Conservation (phyloP, 2,329 filamentous ascomycete species). For the Sphaceloma murrayae region DNA sequence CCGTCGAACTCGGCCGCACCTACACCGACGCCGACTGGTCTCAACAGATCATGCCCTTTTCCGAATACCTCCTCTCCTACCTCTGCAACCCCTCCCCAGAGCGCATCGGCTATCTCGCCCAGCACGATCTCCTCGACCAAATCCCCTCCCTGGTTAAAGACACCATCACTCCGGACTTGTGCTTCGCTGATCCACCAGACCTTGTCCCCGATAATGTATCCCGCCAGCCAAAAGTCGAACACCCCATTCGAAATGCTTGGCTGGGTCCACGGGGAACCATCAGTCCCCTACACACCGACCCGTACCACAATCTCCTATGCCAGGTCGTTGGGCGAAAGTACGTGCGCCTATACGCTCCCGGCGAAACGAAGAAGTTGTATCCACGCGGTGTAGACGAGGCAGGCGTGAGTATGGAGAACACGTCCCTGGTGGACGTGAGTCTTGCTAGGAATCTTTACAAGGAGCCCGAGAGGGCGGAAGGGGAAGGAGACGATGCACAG, state of each 20-base stretch:
- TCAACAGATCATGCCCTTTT: slow-evolving; percentile 69
- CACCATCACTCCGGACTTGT: slow-evolving; percentile 73
- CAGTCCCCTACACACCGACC: slow-evolving; percentile 86
- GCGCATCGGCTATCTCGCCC: slow-evolving; percentile 69
- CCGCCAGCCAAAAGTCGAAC: slow-evolving; percentile 43
- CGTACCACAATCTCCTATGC: slow-evolving; percentile 82
- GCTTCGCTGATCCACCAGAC: slow-evolving; percentile 58
- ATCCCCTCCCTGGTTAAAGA: slow-evolving; percentile 68
- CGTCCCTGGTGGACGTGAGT: slow-evolving; percentile 62
- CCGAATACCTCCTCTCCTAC: slow-evolving; percentile 56
- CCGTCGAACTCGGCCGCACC: slow-evolving; percentile 69
- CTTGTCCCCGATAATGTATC: slow-evolving; percentile 62
- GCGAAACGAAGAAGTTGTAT: slow-evolving; percentile 48
- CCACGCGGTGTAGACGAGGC: slow-evolving; percentile 52
- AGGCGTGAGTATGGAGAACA: slow-evolving; percentile 88
- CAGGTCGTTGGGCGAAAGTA: slow-evolving; percentile 91
- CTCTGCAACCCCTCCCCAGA: slow-evolving; percentile 35
- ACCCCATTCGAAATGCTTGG: slow-evolving; percentile 80
- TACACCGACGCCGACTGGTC: slow-evolving; percentile 83
- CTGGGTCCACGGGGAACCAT: slow-evolving; percentile 81
- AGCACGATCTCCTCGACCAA: slow-evolving; percentile 78
- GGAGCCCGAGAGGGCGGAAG: slow-evolving; percentile 13
- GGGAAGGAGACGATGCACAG: slow-evolving; percentile 23
- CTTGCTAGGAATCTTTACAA: slow-evolving; percentile 21
- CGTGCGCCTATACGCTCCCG: slow-evolving; percentile 72